Percentiles rank a stretch among this genome's conserved stretches.
These are phyloP conservation scores for Neofusicoccum sp. DNA, from an alignment of 2,329 filamentous ascomycete genomes.

Conservation along the genomic window DNA sequence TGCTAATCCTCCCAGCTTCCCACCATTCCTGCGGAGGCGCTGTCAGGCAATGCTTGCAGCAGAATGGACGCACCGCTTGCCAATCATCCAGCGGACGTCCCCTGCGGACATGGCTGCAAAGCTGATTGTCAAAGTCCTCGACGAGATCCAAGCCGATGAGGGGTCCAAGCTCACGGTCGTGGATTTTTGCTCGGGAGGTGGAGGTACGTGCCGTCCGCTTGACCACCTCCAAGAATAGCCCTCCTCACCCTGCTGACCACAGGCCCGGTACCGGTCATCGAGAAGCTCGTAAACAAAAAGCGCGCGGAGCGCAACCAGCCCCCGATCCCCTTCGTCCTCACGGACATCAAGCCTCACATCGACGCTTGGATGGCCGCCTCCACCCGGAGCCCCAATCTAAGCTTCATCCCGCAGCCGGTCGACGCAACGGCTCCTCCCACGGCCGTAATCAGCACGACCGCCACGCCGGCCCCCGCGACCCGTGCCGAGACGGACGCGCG, in stretches of 20 bases:
- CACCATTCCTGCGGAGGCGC: slow-evolving; percentile 61
- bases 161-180: slow-evolving; percentile 57
- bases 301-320: slow-evolving; percentile 22
- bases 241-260: slow-evolving; percentile 22
- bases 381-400: slow-evolving; percentile 52
- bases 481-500: not conserved
- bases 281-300: slow-evolving; percentile 30
- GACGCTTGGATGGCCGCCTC: slow-evolving; percentile 34
- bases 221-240: no score
- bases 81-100: slow-evolving; percentile 56
- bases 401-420: slow-evolving; percentile 59
- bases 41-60: slow-evolving; percentile 65
- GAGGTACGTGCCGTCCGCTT: slow-evolving; percentile 45
- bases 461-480: no score
- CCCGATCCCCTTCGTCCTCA: slow-evolving; percentile 39
- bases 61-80: slow-evolving; percentile 61
- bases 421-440: slow-evolving; percentile 62
- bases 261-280: slow-evolving; percentile 37
- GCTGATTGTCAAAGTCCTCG: slow-evolving; percentile 47
- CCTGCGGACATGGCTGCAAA: slow-evolving; percentile 62
- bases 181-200: slow-evolving; percentile 74
- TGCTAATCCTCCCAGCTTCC: slow-evolving; percentile 54
- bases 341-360: slow-evolving; percentile 41
- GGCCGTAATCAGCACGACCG: slow-evolving; percentile 28
- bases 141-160: slow-evolving; percentile 5